A percentile compares a stretch with the other conserved stretches of the same genome.
Conservation (phyloP, 306 rosid species). For the Hylodesmum podocarpum region DNA sequence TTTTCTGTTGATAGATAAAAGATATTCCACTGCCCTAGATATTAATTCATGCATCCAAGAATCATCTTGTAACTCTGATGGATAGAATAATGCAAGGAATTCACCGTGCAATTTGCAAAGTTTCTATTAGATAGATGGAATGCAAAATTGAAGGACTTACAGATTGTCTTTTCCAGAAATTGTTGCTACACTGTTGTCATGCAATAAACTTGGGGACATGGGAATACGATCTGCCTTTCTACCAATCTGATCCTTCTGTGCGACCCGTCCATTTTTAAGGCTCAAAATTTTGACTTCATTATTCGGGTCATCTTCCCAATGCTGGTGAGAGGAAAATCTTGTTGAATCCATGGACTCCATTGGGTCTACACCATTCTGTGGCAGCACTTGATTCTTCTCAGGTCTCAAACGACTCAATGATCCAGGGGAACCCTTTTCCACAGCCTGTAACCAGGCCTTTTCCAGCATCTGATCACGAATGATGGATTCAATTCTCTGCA, state of each 20-base stretch:
- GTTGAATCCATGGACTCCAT: constrained; percentile 57
- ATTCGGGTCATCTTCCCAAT: constrained; percentile 64
- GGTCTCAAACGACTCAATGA: constrained; percentile 77
- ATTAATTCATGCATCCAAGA: constrained; percentile 21
- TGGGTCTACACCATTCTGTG: constrained; percentile 79
- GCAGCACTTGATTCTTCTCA: constrained; percentile 93
- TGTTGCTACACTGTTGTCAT: constrained; percentile 59
- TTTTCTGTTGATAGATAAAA: not conserved
- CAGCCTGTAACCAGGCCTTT: constrained; percentile 94
- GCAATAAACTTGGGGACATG: constrained; percentile 95
- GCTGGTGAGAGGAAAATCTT: constrained; percentile 63
- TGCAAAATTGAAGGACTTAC: constrained; percentile 60
- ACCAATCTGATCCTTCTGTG: constrained; percentile 63
- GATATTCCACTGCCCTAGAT: not conserved
- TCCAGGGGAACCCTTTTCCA: constrained; percentile 90
- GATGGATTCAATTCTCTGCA: constrained; percentile 91
- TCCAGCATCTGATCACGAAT: constrained; percentile 93
- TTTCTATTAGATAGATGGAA: constrained; percentile 11
- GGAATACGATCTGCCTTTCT: constrained; percentile 60
- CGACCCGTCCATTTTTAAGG: constrained; percentile 53
- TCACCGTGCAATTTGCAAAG: constrained; percentile 16
- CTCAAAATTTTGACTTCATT: constrained; percentile 58
- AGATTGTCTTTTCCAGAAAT: constrained; percentile 66
- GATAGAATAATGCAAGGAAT: constrained; percentile 6
- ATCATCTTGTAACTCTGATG: not conserved